Evolutionary conservation across 2,329 filamentous ascomycete genomes (phyloP), one percentile per base, ranked within the genome.

Genomic region (Basipetospora sp.): DNA sequence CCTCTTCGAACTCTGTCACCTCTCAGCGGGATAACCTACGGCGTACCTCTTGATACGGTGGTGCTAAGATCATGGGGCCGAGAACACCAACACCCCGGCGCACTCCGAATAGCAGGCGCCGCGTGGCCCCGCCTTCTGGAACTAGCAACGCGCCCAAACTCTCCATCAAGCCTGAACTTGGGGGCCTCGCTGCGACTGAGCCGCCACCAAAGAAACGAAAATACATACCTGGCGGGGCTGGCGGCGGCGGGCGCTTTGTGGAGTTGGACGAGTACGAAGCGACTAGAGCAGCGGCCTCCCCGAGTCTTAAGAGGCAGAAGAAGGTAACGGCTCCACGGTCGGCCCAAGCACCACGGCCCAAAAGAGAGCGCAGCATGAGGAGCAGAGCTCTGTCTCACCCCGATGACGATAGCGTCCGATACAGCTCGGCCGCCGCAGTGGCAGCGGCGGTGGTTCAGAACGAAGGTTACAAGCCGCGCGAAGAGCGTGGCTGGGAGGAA

Each of bases 401-500:
- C 45, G 65, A 65, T 40, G 60, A 63, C 42, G 70, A 71, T 45
- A 69, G 65, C 47, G 81, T 82, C 54, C 73, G 82, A 46, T 92
- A 82, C 58, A 85, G 80, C 49, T 88, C 83, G 32, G 85, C 80
- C n/a, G 85, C 88, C 10, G 86, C 86, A 19, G 83, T 87, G 17
- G 84, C 87, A 36, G 86, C 85, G 5, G 80, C 82, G 4, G 80
- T 90, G 42, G 83, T 85, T 47, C 86, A 94, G 53, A 87, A 77
- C 50, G 90, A 96, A 63, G 87, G 88, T 36, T 96, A 96, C 60
- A 98, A 98, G 56, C 90, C 90, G 22, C 73, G 90, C 51, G 90
- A 98, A 60, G 90, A 98, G 62, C 77, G 88, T 44, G 84, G 85
- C 37, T 98, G 88, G 86, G 87, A 94, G 52, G 90, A 98, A 55